Evolutionary conservation across 176 grass and related monocot genomes (phyloP), one percentile per base, ranked within the genome.

Genomic region (Cocos nucifera): DNA sequence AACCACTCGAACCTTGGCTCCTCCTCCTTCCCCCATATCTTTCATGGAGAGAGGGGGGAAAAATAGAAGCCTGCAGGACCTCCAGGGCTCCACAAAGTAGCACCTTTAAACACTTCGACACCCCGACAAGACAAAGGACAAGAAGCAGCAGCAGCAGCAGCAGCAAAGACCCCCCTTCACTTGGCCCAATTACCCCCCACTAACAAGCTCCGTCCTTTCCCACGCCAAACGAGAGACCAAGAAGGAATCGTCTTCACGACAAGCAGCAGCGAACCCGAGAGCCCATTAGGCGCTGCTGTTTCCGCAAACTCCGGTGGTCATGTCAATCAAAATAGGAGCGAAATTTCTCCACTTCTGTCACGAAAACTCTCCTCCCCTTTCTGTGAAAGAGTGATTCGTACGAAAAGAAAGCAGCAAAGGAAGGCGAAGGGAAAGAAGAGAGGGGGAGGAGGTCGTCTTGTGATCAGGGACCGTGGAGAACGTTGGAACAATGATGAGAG

Each of bases 1-100:
- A 64, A 98, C 93, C 19, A 98, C 58, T 64, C 84, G 65, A 70
- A 92, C 79, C 81, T 83, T 66, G 26, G 93, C 83, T 17, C 25
- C 59, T n/a, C 49, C 59, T 39, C 50, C 70, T 52, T 73, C 70
- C 59, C 26, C 70, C 70, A 73, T 73, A 26, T 27, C 17, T 53
- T 17, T n/a, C 5, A 44, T 3, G 35, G 35, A 44, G 35, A 12
- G 7, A 9, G 8, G 7, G 9, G 35, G 6, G 2, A 12, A 44
- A 44, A 12, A 44, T 2, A 44, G 10, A 44, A 12, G 28, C 35
- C 35, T 44, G 12, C 8, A 12, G 14, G 10, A 44, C 35, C 35
- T 44, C 35, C 35, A 44, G 35, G 35, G 35, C 35, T 44, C 35
- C 35, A 44, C 35, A 44, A 44, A 44, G 35, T 3, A 44, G 9